phyloP scores from a whole-genome alignment of 164 flowering plant genomes.

The Vitis rupestris region DNA sequence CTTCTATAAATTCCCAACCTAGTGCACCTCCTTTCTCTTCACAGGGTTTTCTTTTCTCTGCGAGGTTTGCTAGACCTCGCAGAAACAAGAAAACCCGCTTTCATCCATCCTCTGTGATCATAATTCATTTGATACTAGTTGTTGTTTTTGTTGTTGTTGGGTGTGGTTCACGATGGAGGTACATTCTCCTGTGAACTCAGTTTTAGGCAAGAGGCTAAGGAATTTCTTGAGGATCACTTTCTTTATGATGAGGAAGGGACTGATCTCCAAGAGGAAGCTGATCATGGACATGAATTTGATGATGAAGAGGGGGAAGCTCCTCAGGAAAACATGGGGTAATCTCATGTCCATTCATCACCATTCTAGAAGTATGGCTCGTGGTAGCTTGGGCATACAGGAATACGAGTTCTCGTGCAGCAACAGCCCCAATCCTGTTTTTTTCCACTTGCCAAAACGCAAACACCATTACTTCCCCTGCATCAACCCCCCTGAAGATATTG shows the following conservation, averaged over 20 bases:
- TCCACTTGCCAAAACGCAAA: constrained; percentile 39
- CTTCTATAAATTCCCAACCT: constrained; percentile 5
- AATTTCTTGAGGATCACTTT: constrained; percentile 41
- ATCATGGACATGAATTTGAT: constrained; percentile 48
- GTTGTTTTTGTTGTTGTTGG: not conserved
- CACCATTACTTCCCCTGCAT: constrained; percentile 56
- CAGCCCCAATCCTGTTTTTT: constrained; percentile 58
- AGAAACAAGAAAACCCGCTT: constrained; percentile 20
- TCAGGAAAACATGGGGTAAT: constrained; percentile 33
- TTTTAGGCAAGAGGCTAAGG: constrained; percentile 48
- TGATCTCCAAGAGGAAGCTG: constrained; percentile 47
- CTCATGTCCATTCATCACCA: constrained; percentile 31
- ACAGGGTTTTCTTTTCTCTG: constrained; percentile 20
- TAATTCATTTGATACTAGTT: not conserved
- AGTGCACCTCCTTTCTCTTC: not conserved
- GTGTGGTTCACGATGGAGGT: constrained; percentile 24
- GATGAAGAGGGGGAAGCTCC: constrained; percentile 53
- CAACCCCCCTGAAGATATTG: constrained; percentile 28
- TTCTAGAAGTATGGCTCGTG: constrained; percentile 15
- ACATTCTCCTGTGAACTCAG: constrained; percentile 28
- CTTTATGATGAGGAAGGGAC: constrained; percentile 54
- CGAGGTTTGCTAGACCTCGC: constrained; percentile 20
- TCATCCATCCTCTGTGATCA: not conserved
- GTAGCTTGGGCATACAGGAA: constrained; percentile 37
- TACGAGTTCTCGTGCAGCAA: constrained; percentile 65